phyloP scores from a whole-genome alignment of 371 early-diverging fungal genomes.

The Actinomortierella ambigua region DNA sequence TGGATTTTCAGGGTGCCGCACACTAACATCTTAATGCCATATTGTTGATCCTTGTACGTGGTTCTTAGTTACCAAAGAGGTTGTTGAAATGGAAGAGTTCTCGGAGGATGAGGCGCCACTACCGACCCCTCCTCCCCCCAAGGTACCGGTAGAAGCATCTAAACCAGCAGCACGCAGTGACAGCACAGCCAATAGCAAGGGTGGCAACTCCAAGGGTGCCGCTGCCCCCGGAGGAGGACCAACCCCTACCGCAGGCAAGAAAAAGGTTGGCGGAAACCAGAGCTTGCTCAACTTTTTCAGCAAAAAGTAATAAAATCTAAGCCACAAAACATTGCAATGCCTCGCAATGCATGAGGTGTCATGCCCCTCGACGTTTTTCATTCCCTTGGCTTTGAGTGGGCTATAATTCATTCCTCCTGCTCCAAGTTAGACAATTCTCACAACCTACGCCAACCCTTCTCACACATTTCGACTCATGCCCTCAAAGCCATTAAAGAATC shows the following conservation, averaged over 20 bases:
- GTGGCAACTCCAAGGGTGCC: too few species aligned
- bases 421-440: too few species aligned
- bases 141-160: neutral
- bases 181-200: slow-evolving; percentile 1
- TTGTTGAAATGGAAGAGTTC: slow-evolving; percentile 32
- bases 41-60: neutral
- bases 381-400: too few species aligned
- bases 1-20: neutral
- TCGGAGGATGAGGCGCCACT: slow-evolving; percentile 31
- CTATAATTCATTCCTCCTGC: too few species aligned
- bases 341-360: too few species aligned
- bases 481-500: slow-evolving; percentile 33
- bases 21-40: neutral
- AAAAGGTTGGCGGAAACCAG: slow-evolving; percentile 43
- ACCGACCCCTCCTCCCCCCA: slow-evolving; percentile 4
- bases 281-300: slow-evolving; percentile 43
- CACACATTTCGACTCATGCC: neutral
- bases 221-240: too few species aligned
- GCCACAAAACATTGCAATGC: too few species aligned
- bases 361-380: too few species aligned
- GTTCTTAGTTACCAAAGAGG: slow-evolving; percentile 32
- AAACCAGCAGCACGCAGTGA: slow-evolving; percentile 2
- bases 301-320: slow-evolving; percentile 13
- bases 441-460: too few species aligned
- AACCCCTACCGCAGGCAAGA: slow-evolving; percentile 12